Conservation (phyloP, 805 yeast genomes). For the Priceomyces fermenticarens region DNA sequence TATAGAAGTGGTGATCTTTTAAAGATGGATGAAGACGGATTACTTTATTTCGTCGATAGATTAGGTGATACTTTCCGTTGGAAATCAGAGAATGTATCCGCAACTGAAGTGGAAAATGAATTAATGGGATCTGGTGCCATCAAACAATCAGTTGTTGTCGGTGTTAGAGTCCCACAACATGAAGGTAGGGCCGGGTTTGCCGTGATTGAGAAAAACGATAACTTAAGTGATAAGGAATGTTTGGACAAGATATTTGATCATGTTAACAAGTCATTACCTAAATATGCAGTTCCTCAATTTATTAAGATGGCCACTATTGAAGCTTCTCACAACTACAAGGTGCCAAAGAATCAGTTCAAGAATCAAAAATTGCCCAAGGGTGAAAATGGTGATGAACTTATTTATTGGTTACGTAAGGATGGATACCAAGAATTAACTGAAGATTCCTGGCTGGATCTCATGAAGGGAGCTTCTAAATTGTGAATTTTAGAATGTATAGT, state of each 20-base stretch:
- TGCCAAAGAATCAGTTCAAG: constrained; percentile 65
- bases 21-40: constrained; percentile 61
- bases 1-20: constrained; percentile 85
- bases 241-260: constrained; percentile 27
- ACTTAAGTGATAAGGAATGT: constrained; percentile 20
- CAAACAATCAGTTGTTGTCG: constrained; percentile 80
- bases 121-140: constrained; percentile 47
- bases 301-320: constrained; percentile 66
- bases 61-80: constrained; percentile 94
- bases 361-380: constrained; percentile 72
- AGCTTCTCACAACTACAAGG: constrained; percentile 78
- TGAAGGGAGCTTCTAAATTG: constrained; percentile 38
- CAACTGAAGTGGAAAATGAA: constrained; percentile 88
- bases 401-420: constrained; percentile 66
- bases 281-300: constrained; percentile 83
- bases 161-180: constrained; percentile 77
- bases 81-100: constrained; percentile 94
- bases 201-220: constrained; percentile 55
- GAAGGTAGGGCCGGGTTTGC: constrained; percentile 97
- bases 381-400: constrained; percentile 50
- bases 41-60: constrained; percentile 83
- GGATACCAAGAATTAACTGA: constrained; percentile 57
- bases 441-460: constrained; percentile 50
- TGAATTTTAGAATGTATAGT: constrained; percentile 9
- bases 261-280: constrained; percentile 54